Percentiles rank a stretch among this genome's conserved stretches.
Evolutionary conservation across 1,284 basidiomycete genomes (phyloP).

Genomic region (Tilletia indica): DNA sequence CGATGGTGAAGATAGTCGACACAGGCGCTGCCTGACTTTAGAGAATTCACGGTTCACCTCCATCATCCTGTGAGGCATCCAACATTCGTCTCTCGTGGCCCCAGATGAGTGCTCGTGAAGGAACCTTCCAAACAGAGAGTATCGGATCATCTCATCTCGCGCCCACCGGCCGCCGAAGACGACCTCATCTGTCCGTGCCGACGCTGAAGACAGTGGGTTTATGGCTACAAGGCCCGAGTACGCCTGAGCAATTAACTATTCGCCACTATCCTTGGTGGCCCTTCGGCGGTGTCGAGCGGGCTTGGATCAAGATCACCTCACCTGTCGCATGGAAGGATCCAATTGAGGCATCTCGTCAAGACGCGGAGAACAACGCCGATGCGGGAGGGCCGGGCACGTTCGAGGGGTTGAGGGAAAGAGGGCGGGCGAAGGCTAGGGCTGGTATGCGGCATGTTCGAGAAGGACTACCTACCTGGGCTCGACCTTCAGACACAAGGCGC

Average conservation of each 20-base stretch:
- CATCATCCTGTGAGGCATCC: no score
- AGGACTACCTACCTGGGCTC: slow-evolving; percentile 1
- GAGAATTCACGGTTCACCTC: no score
- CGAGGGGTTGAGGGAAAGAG: background rate
- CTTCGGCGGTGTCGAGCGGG: slow-evolving; percentile 31
- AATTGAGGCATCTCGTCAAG: background rate
- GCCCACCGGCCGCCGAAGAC: slow-evolving; percentile 8
- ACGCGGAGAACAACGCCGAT: slow-evolving; percentile 2
- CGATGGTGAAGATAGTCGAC: no score
- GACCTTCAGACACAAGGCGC: background rate
- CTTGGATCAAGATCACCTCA: slow-evolving; percentile 33
- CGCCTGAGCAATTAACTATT: slow-evolving; percentile 27
- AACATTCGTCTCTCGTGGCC: no score
- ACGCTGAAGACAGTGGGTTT: background rate
- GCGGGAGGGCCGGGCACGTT: background rate
- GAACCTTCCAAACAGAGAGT: slow-evolving; percentile 1
- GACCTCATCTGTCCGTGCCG: background rate
- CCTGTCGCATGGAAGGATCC: slow-evolving; percentile 38
- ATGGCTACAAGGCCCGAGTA: slow-evolving; percentile 34
- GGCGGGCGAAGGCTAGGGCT: background rate
- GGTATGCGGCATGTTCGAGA: background rate
- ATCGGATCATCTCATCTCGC: no score
- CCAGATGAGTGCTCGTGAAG: slow-evolving; percentile 1
- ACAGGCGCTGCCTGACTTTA: no score
- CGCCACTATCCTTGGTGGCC: slow-evolving; percentile 53